Percentiles rank a stretch among this genome's conserved stretches.
Conservation (phyloP, 176 grass and related monocot species). For the Guadua angustifolia region DNA sequence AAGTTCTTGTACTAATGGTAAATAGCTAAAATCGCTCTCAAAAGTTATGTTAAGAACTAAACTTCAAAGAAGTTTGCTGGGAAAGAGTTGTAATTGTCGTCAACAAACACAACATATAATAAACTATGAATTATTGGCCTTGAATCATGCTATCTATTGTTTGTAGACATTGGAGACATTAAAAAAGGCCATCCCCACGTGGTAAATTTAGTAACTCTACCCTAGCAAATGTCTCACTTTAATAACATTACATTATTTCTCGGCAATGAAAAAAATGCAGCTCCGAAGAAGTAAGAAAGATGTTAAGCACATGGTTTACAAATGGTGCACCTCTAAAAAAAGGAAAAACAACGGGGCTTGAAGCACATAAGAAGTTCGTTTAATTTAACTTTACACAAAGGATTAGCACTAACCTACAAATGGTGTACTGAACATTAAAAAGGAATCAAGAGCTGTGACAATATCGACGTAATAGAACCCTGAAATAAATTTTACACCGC, state of each 20-base stretch:
- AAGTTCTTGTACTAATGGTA: not conserved
- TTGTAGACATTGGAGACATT: not conserved
- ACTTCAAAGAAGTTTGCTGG: not conserved
- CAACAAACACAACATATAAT: not conserved
- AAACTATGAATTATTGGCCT: not conserved
- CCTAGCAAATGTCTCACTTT: not conserved
- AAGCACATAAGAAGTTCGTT: too few relatives aligned
- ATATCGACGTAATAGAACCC: too few relatives aligned
- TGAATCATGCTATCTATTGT: slow-evolving; percentile 13
- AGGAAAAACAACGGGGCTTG: too few relatives aligned
- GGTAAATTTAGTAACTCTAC: not conserved
- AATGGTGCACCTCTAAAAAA: not conserved
- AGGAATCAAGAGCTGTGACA: too few relatives aligned
- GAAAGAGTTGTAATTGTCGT: not conserved
- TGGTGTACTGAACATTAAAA: too few relatives aligned
- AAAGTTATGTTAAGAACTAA: slow-evolving; percentile 20
- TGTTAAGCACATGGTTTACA: slow-evolving; percentile 9
- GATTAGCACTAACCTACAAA: too few relatives aligned
- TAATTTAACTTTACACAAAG: too few relatives aligned
- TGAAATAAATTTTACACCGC: too few relatives aligned
- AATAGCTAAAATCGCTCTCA: not conserved
- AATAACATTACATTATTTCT: slow-evolving; percentile 24
- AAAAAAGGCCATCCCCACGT: slow-evolving; percentile 1
- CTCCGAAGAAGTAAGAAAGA: not conserved
- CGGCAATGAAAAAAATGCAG: not conserved